Base-by-base conservation (phyloP, 1,284 basidiomycete genomes). In the Apiotrichum akiyoshidainum region DNA sequence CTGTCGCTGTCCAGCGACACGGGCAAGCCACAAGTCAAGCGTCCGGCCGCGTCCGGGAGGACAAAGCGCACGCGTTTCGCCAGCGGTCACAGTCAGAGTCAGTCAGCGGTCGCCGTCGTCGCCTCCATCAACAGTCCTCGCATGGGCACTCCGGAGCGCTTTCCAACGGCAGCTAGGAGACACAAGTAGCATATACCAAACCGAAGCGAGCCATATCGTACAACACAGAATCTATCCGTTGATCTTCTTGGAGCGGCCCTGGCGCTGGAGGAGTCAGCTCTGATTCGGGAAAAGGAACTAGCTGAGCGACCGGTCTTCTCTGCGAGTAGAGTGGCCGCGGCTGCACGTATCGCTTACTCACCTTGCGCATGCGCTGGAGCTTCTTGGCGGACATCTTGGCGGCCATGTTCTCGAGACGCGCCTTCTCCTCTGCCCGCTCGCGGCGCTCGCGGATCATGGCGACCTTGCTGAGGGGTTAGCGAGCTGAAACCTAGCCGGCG, bases 381-480 rank as follows among this genome's bases (percentile, higher is more conserved):
- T 77, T 79, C 73, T 78, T 79, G n/a, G 74, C 77, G 9, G 71
- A 74, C 77, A 79, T 78, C 68, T 70, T 75, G 14, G 74, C 74
- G 21, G 65, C 66, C 65, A 76, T 65, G 60, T 75, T 69, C 61
- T 76, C 77, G 66, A 74, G 59, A 53, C 78, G 66, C 57, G 68
- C 66, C 68, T 74, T 76, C 68, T 79, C 77, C 35, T 72, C 78
- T 42, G 68, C 52, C 47, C 73, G 56, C 49, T 71, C 73, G 46
- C 76, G 64, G 52, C 78, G 59, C 54, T 79, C 77, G 52, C 73
- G 72, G 61, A 78, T 70, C 26, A 62, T 59, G n/a, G 60, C 65
- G 17, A 65, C 65, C 63, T 75, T 77, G 40, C 74, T 78, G 57
- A 12, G n/a, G 26, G 14, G 31, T 46, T 22, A 40, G 44, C n/a